Percentiles rank a stretch among this genome's conserved stretches.
Conservation (phyloP, 2,329 filamentous ascomycete species). For the Penicillium nordicum region DNA sequence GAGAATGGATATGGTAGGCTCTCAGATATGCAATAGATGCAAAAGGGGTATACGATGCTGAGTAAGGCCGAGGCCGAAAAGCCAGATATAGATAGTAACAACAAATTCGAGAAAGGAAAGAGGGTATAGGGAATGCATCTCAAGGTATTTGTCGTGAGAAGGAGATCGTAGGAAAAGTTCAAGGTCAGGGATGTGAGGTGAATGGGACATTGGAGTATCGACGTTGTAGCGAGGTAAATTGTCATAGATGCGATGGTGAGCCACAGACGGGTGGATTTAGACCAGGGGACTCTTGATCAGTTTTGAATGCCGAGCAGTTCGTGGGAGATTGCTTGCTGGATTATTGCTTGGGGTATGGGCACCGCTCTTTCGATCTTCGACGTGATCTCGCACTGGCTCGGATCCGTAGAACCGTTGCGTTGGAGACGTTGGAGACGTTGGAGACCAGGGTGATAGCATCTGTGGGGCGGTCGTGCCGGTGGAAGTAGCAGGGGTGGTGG, state of each 20-base stretch:
- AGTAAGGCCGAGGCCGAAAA: background rate
- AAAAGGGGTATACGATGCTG: background rate
- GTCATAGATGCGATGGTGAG: background rate
- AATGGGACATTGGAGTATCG: background rate
- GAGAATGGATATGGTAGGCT: background rate
- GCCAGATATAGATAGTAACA: conserved; percentile 1
- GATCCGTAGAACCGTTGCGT: conserved; percentile 20
- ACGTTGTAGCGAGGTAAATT: background rate
- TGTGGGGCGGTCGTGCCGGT: conserved; percentile 6
- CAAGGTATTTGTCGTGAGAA: conserved; percentile 2
- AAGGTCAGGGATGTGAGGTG: background rate
- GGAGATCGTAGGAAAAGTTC: background rate
- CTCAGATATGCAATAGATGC: conserved; percentile 1
- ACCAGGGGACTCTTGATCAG: conserved; percentile 11
- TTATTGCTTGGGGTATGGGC: background rate
- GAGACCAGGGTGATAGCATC: conserved; percentile 9
- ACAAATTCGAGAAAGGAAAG: background rate
- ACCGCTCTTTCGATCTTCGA: conserved; percentile 15
- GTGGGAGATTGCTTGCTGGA: background rate
- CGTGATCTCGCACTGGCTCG: conserved; percentile 13
- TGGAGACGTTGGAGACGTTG: conserved; percentile 5
- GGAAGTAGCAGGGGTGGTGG: background rate
- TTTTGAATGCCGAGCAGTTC: conserved; percentile 12
- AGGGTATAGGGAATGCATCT: conserved; percentile 4
- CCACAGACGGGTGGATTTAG: background rate